Base-by-base conservation (phyloP, 495 filamentous ascomycete species). In the Trichoderma orchidacearum region DNA sequence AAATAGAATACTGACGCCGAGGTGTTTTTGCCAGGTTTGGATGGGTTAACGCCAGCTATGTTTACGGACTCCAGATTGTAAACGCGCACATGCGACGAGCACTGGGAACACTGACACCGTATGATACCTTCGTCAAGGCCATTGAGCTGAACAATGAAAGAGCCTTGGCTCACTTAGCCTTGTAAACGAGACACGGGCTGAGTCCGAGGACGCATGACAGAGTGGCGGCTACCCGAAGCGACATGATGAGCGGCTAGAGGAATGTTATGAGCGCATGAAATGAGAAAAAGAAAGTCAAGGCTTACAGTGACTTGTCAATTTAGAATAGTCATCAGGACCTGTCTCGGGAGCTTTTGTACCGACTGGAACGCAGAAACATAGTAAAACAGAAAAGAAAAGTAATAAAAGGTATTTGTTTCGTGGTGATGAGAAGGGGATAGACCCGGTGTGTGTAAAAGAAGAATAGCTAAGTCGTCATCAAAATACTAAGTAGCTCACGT, bases 31-130 rank as follows among this genome's bases (percentile, higher is more conserved):
- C 29, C 61, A 98, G 93, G 35, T 98, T 98, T 64, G 93, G 92
- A 21, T 98, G 93, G 93, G 94, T 96, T 63, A 98, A 98, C 63
- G 93, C 91, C 58, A 95, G 89, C 64, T 97, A 90, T 65, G 84
- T 96, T 48, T 89, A 90, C 64, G 93, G 92, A 50, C 73, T 96
- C 32, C 83, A 88, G 36, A 82, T 95, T 59, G 73, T 95, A 51
- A 90, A 85, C 60, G 83, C 85, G 9, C 89, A 94, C 66, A 88
- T 90, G 80, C 82, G 80, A 66, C 83, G 90, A 45, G 88, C 93
- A 0, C 75, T 98, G 17, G 90, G 89, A 59, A 82, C 87, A 13
- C 79, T 90, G 56, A 93, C 90, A 3, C 81, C 85, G 3, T 96
- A 85, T 59, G 86, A 92, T 36, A 84, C 81, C 1, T 95, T 83